Evolutionary conservation across 352 stramenopile genomes (phyloP).

Genomic region (Blastocystis sp.): DNA sequence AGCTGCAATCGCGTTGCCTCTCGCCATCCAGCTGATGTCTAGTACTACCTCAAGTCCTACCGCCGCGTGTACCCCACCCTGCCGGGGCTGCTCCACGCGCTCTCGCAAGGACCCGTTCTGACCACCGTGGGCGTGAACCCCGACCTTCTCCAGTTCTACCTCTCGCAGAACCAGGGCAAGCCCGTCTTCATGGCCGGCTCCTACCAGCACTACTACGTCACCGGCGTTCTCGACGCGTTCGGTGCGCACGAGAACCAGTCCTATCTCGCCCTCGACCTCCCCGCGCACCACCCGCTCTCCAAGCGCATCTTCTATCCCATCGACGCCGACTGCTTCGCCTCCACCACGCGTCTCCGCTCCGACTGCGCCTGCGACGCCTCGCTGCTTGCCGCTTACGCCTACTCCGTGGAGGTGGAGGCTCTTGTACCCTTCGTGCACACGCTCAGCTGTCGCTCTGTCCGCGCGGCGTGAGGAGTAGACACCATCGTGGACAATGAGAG

Average conservation of each 20-base stretch:
- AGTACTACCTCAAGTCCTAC: conserved; percentile 54
- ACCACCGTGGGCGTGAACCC: conserved; percentile 32
- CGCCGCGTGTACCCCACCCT: conserved; percentile 3
- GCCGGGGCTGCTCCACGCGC: not conserved
- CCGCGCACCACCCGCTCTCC: not conserved
- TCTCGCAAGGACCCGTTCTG: not conserved
- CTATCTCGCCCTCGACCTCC: conserved; percentile 16
- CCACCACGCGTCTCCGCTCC: not conserved
- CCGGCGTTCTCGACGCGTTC: conserved; percentile 12
- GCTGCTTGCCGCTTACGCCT: not conserved
- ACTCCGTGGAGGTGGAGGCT: conserved; percentile 17
- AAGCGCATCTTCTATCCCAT: not conserved
- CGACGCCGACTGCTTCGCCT: not conserved
- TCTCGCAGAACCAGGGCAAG: not conserved
- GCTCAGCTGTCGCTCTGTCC: conserved; percentile 6
- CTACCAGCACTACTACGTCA: conserved; percentile 24
- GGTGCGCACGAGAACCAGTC: not conserved
- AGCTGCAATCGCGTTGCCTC: conserved; percentile 22
- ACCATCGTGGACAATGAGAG: not conserved
- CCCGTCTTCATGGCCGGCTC: not conserved
- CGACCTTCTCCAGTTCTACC: conserved; percentile 49
- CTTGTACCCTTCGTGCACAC: not conserved
- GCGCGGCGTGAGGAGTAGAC: not conserved
- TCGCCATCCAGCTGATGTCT: not conserved
- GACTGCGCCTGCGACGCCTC: not conserved